These are phyloP conservation scores for Erucastrum elatum DNA, from an alignment of 345 rosid genomes.

Conservation along the genomic window DNA sequence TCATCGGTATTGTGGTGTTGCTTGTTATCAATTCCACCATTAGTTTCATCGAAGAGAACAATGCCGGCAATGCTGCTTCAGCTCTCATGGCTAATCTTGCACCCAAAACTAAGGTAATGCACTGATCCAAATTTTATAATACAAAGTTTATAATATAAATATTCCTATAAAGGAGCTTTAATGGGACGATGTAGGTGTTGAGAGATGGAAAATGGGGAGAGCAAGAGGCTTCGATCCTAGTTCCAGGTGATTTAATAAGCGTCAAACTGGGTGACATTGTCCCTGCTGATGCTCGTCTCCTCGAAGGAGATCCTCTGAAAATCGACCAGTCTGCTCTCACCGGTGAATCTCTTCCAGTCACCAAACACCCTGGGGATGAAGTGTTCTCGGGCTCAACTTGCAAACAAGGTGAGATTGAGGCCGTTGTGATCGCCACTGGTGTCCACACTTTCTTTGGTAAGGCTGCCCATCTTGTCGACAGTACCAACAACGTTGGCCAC, in stretches of 20 bases:
- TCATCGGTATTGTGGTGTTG: slow-evolving; percentile 69
- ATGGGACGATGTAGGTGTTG: slow-evolving; percentile 49
- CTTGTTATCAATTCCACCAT: slow-evolving; percentile 89
- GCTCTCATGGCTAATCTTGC: slow-evolving; percentile 98
- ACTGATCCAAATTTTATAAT: background rate
- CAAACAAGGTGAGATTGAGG: slow-evolving; percentile 95
- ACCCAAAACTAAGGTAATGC: slow-evolving; percentile 67
- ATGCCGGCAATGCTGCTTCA: slow-evolving; percentile 94
- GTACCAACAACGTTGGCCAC: slow-evolving; percentile 91
- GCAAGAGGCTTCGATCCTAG: slow-evolving; percentile 78
- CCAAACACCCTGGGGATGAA: slow-evolving; percentile 65
- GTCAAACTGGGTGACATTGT: slow-evolving; percentile 88
- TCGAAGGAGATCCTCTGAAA: slow-evolving; percentile 88
- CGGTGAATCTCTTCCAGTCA: slow-evolving; percentile 84
- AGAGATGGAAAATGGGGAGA: slow-evolving; percentile 85
- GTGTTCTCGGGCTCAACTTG: slow-evolving; percentile 93
- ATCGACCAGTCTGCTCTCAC: slow-evolving; percentile 93
- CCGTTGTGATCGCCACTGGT: slow-evolving; percentile 89
- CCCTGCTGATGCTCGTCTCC: slow-evolving; percentile 92
- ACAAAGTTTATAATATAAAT: no score
- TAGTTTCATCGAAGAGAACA: slow-evolving; percentile 92
- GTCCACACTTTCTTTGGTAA: slow-evolving; percentile 96
- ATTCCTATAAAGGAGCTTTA: background rate
- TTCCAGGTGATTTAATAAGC: slow-evolving; percentile 89
- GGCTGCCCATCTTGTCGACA: slow-evolving; percentile 94